Base-by-base conservation (phyloP, 2,329 filamentous ascomycete species). In the Trichoderma endophyticum region DNA sequence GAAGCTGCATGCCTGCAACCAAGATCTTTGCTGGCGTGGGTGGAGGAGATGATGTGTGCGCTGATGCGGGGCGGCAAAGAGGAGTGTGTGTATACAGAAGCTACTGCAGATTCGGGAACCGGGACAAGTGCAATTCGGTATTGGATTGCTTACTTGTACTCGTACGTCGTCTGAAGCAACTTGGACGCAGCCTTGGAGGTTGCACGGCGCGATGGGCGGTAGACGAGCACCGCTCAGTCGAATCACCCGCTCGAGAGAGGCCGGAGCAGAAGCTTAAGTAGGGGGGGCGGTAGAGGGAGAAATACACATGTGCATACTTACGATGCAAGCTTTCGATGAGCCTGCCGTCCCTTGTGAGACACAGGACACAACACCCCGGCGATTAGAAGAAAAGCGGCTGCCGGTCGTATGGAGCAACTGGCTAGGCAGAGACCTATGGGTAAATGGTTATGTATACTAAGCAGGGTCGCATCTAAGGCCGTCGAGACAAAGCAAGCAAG, bases 1-100 rank as follows among this genome's bases (percentile, higher is more conserved):
- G 36, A 69, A 73, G 62, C 72, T 73, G 72, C 72, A 71, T 57
- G 72, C 69, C 62, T 68, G 62, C 69, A 65, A 62, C 62, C 54
- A 68, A 70, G 69, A 66, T 71, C 59, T 57, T 64, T 71, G 69
- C 36, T 67, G 72, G 69, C 62, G 72, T 71, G 60, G 65, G 57
- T 70, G 65, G 71, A 70, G 66, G 71, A 62, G 59, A 70, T 70
- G 71, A 65, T 68, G 59, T 72, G 65, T 66, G 72, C 60, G 72
- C 57, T 60, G 57, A 68, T 73, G 72, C 69, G 72, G 72, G 72
- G 72, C 72, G 34, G 51, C 56, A 68, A 21, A 51, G 66, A 70
- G 68, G 68, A 70, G 68, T 70, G 68, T 63, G 48, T 70, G 43
- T 70, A 64, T 70, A 62, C 32, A 70, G 54, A 54, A 28, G 54